Evolutionary conservation across 306 rosid genomes (phyloP), one percentile per base, ranked within the genome.

Genomic region (Hippophae gyantsensis): DNA sequence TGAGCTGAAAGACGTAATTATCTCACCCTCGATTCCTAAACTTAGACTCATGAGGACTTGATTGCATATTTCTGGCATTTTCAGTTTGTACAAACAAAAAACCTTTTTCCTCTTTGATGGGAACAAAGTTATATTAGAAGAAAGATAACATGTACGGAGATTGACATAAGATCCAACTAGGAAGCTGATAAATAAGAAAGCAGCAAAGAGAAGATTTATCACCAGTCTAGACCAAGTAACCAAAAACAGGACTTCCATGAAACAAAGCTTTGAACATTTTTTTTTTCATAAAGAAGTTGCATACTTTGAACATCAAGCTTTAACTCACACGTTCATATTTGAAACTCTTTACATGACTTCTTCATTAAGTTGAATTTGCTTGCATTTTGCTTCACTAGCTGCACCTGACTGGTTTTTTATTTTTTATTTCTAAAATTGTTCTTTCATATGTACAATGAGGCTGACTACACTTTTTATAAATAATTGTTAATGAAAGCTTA

Each of bases 1-100:
- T 13, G 93, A 87, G 73, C 73, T 92, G 64, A 81, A 78, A 72
- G 98, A 87, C 81, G 98, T 92, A 88, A 67, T 50, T 52, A 58
- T 61, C 74, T 78, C 61, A 69, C 62, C 64, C 68, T 65, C 67
- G 45, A 45, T 68, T 32, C 38, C 9, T 53, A 25, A 6, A 26
- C 13, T 58, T 52, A 43, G 7, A 13, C 56, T 49, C 57, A 13
- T 12, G 13, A 5, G 42, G 43, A 43, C 42, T 47, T 9, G 6
- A 48, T 47, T 7, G 10, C 5, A 23, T 6, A 49, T 49, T 10
- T 32, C 38, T 32, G 3, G 38, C 5, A 32, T 32, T 18, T 18
- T 32, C 38, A 32, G 38, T 32, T 32, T 2, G 38, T 4, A 32
- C 38, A 2, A 32, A 32, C 38, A 32, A 32, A 32, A 32, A 32